Percentiles rank a stretch among this genome's conserved stretches.
Conservation (phyloP, 2,329 filamentous ascomycete genomes). For the Aspergillus phoenicis region DNA sequence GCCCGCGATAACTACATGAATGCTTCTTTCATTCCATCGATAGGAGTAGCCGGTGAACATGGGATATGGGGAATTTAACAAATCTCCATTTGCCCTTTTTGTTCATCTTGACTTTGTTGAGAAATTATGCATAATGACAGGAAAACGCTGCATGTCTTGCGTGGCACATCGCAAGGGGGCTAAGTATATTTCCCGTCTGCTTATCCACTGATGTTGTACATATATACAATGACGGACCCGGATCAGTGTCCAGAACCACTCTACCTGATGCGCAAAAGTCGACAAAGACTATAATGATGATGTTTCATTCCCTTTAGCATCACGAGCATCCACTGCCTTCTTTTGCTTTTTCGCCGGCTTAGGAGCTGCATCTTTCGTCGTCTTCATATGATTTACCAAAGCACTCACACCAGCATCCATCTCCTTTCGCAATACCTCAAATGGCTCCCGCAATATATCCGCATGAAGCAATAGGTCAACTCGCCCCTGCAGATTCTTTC, state of each 20-base stretch:
- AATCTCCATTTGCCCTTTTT: background rate
- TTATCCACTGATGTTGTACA: background rate
- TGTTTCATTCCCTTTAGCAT: background rate
- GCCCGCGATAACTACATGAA: background rate
- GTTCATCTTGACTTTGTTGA: background rate
- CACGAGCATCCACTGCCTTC: background rate
- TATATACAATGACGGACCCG: background rate
- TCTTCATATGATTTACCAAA: constrained; percentile 15
- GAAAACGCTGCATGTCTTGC: background rate
- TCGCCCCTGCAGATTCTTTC: constrained; percentile 38
- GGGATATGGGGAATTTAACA: background rate
- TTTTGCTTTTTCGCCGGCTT: background rate
- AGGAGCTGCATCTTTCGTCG: background rate
- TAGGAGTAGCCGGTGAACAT: too few relatives aligned
- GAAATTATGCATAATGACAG: background rate
- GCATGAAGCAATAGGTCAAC: constrained; percentile 33
- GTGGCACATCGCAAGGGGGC: background rate
- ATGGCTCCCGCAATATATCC: constrained; percentile 16
- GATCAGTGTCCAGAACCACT: background rate
- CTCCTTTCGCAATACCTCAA: constrained; percentile 20
- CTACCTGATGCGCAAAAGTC: background rate
- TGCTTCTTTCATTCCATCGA: too few relatives aligned
- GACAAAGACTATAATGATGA: background rate
- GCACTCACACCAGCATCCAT: constrained; percentile 19
- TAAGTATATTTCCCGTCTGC: background rate